Evolutionary conservation across 176 grass and related monocot genomes (phyloP), one percentile per base, ranked within the genome.

Genomic region (Melocanna baccifera): DNA sequence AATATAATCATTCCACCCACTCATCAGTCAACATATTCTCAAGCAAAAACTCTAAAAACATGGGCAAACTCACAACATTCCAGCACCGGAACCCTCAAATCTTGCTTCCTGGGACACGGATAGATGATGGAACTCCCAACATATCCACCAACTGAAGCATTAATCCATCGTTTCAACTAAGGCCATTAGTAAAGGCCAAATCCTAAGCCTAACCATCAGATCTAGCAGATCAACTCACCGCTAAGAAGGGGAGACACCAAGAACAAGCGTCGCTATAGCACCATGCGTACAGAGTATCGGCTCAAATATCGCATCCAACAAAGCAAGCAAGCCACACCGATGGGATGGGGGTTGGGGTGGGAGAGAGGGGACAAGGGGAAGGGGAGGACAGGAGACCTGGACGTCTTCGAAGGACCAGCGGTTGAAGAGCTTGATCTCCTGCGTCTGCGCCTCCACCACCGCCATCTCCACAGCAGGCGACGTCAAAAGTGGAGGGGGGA

Each of bases 361-460:
- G 16, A 20, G 28, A n/a, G 19, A 1, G 11, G 22, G 10, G 25
- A 6, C 9, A 32, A 12, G 45, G 48, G 15, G n/a, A 5, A 13
- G 18, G 51, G 48, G 51, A 11, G 1, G 32, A n/a, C 8, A 11
- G 10, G 50, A 23, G 13, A 77, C 83, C 74, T 85, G 83, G 26
- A 85, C 74, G 39, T 78, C 83, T 9, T 71, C 83, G 52, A 85
- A 85, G 52, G 63, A 46, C 83, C 83, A 85, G 20, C 51, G 52
- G 83, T 46, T 36, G 75, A 85, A 85, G 52, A 85, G 83, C 74
- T 85, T 85, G 39, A 85, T 53, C 37, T 70, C 64, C 70, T 76
- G 70, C 39, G 29, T 57, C 64, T 56, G 83, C 36, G 36, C 23
- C 52, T 85, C 83, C 26, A 62, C 74, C 14, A 4, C 83, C 51